Evolutionary conservation across 371 early-diverging fungal genomes (phyloP), one percentile per base, ranked within the genome.

Genomic region (Mucor ambiguus): DNA sequence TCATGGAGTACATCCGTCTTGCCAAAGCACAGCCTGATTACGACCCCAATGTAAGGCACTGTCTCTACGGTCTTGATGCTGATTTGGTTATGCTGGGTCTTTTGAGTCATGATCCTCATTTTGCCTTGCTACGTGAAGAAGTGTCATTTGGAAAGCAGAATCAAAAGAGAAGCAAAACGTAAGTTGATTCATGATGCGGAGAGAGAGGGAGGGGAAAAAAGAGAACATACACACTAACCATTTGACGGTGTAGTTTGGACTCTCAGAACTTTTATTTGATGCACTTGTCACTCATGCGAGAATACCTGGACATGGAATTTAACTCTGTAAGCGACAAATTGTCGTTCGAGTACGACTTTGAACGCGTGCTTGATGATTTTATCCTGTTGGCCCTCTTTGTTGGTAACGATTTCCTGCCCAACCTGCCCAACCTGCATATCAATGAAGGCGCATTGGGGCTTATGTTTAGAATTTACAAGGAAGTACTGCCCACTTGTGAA

Each of bases 401-500:
- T 35, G 99, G 99, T 60, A 99, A 99, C 78, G 99, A 99, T 81
- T 99, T 99, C 78, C 73, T 99, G 70, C 99, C 99, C 37, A 90
- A 95, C 74, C 73, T 98, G 52, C 99, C 98, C 41, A 92, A 89
- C 60, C 86, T 99, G 28, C 96, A 99, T 62, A 97, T 99, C 76
- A 91, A 90, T 59, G 96, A 97, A 66, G 95, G 96, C 41, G 99
- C 97, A 0, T 78, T 99, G 44, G 92, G 88, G 60, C 79, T 88
- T 5, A 84, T 96, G 83, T 95, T 96, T 74, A 86, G 87, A n/a
- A 84, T 91, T 11, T 96, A 97, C 76, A 92, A 92, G 68, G 81
- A 84, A 56, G 75, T 89, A 10, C 75, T 96, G 30, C 90, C 91
- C 0, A 69, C 69, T 8, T 71, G 85, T 5, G 92, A 88, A 8